Conservation (phyloP, 306 rosid genomes). For the Mimosa bimucronata region DNA sequence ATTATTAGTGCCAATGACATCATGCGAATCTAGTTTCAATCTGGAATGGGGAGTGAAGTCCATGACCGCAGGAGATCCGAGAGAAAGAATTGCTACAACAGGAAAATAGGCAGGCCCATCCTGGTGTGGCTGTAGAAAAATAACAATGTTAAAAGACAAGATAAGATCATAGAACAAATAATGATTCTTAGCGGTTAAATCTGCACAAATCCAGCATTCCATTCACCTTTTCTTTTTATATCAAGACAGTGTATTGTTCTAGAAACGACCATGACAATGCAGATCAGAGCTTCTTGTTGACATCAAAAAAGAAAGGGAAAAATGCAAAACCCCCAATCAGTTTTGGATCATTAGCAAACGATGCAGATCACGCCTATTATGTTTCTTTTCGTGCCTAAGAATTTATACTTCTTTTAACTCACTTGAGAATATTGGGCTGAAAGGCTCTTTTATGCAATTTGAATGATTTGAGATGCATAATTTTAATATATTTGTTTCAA, state of each 20-base stretch:
- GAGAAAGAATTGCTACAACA: slow-evolving; percentile 85
- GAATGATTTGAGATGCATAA: neutral
- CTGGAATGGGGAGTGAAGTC: slow-evolving; percentile 88
- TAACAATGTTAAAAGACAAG: slow-evolving; percentile 11
- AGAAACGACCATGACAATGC: slow-evolving; percentile 8
- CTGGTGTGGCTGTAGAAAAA: slow-evolving; percentile 76
- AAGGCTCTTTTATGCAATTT: neutral
- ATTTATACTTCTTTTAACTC: neutral
- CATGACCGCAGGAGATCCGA: slow-evolving; percentile 86
- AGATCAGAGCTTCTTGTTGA: slow-evolving; percentile 4
- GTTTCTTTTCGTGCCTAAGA: neutral
- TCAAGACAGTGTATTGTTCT: neutral
- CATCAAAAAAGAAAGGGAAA: neutral
- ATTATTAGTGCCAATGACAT: slow-evolving; percentile 37
- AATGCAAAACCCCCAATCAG: neutral
- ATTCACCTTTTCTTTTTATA: neutral
- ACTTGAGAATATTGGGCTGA: neutral
- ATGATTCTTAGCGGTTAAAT: neutral
- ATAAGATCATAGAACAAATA: slow-evolving; percentile 1
- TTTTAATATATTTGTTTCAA: neutral
- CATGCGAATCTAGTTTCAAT: slow-evolving; percentile 46
- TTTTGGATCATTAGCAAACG: neutral
- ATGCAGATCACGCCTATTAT: neutral
- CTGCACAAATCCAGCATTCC: neutral
- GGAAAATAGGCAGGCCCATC: slow-evolving; percentile 96